Conservation (phyloP, 345 rosid species). For the Lepidium didymum region DNA sequence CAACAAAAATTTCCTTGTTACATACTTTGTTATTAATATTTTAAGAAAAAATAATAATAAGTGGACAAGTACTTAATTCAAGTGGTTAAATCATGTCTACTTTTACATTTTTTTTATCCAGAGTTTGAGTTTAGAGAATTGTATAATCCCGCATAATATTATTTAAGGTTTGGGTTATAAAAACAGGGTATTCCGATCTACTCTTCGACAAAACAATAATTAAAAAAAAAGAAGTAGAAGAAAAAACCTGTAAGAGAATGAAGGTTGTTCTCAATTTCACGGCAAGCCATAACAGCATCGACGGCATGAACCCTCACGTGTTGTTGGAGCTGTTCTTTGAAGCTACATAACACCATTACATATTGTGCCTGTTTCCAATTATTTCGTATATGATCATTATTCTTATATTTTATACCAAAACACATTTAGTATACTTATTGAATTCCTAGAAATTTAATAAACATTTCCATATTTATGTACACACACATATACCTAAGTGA, state of each 20-base stretch:
- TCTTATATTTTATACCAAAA: not conserved
- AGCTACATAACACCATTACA: constrained; percentile 81
- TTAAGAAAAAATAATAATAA: too few species aligned
- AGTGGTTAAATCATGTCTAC: too few species aligned
- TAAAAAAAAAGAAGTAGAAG: not conserved
- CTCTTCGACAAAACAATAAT: too few species aligned
- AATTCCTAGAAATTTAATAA: not conserved
- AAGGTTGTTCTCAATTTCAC: constrained; percentile 82
- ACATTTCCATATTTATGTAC: not conserved
- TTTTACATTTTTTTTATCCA: too few species aligned
- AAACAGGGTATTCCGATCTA: too few species aligned
- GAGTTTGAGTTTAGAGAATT: too few species aligned
- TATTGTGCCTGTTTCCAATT: constrained; percentile 61
- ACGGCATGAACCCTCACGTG: constrained; percentile 98
- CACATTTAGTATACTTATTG: not conserved
- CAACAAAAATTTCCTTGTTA: too few species aligned
- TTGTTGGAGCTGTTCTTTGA: constrained; percentile 97
- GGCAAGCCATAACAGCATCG: constrained; percentile 99
- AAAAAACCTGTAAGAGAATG: constrained; percentile 81
- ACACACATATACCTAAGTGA: not conserved
- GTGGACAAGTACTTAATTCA: too few species aligned
- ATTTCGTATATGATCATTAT: not conserved
- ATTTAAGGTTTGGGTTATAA: too few species aligned
- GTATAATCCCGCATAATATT: too few species aligned
- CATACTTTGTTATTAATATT: too few species aligned